Evolutionary conservation across 805 yeast genomes (phyloP).

Genomic region (Yamadazyma tumulicola): DNA sequence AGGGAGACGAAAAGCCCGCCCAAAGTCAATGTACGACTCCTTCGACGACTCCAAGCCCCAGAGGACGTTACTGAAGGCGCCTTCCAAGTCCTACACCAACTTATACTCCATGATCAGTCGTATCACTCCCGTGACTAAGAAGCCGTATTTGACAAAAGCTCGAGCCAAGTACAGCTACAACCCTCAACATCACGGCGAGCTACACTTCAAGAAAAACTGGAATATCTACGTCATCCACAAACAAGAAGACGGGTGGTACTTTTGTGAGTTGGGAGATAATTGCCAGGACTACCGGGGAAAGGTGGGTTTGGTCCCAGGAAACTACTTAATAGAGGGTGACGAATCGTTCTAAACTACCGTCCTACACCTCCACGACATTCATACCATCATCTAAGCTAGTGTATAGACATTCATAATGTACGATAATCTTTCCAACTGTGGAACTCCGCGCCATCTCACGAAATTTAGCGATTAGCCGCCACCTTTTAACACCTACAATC

Average conservation of each 20-base stretch:
- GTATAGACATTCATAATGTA: too few species aligned
- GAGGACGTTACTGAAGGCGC: constrained; percentile 28
- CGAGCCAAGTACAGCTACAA: constrained; percentile 37
- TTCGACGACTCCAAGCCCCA: constrained; percentile 10
- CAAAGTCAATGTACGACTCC: constrained; percentile 26
- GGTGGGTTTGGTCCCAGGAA: constrained; percentile 43
- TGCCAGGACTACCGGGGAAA: constrained; percentile 29
- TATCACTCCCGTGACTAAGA: constrained; percentile 30
- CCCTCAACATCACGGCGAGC: constrained; percentile 41
- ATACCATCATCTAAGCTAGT: too few species aligned
- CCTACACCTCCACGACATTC: too few species aligned
- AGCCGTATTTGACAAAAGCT: constrained; percentile 32
- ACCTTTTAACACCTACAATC: too few species aligned
- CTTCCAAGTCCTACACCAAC: constrained; percentile 32
- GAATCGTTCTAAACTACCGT: too few species aligned
- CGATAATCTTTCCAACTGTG: too few species aligned
- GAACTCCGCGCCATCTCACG: too few species aligned
- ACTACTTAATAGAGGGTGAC: constrained; percentile 34
- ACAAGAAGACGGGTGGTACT: constrained; percentile 44
- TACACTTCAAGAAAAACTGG: constrained; percentile 39
- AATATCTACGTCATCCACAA: constrained; percentile 39
- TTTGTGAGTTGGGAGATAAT: constrained; percentile 39
- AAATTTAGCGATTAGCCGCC: too few species aligned
- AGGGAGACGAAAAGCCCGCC: constrained; percentile 14
- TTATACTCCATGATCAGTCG: constrained; percentile 24